Percentiles rank a stretch among this genome's conserved stretches.
These are phyloP conservation scores for Apiospora marii DNA, from an alignment of 2,329 filamentous ascomycete genomes.

Conservation along the genomic window DNA sequence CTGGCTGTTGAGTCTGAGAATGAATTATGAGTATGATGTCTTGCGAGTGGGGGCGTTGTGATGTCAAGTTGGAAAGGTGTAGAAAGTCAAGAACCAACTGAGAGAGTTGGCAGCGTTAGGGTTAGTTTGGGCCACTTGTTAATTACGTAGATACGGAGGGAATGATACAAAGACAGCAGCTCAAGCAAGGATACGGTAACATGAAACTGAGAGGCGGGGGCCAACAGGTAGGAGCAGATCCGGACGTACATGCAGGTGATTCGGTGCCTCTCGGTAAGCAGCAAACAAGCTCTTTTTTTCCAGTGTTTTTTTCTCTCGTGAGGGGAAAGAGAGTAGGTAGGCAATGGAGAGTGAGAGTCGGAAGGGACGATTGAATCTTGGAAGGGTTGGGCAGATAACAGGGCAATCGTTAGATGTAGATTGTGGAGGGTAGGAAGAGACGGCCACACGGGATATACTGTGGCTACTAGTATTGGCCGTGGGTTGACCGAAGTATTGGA, in stretches of 20 bases:
- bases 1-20: conserved; percentile 2
- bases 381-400: conserved; percentile 19
- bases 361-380: conserved; percentile 11
- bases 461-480: conserved; percentile 11
- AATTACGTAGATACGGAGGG: conserved; percentile 14
- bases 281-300: background rate
- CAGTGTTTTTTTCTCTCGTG: background rate
- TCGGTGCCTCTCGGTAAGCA: background rate
- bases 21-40: conserved; percentile 11
- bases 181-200: conserved; percentile 20
- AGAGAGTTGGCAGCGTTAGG: conserved; percentile 17
- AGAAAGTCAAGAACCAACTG: conserved; percentile 15
- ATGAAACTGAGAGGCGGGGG: conserved; percentile 1
- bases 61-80: conserved; percentile 19
- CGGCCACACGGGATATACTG: background rate
- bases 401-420: conserved; percentile 19
- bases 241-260: conserved; percentile 1
- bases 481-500: conserved; percentile 18
- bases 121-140: conserved; percentile 21
- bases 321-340: background rate
- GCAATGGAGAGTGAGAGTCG: background rate
- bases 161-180: conserved; percentile 17
- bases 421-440: conserved; percentile 15
- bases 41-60: conserved; percentile 14
- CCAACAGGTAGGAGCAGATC: background rate